phyloP scores from a whole-genome alignment of 2,329 filamentous ascomycete species.

The Colletotrichum melonis region DNA sequence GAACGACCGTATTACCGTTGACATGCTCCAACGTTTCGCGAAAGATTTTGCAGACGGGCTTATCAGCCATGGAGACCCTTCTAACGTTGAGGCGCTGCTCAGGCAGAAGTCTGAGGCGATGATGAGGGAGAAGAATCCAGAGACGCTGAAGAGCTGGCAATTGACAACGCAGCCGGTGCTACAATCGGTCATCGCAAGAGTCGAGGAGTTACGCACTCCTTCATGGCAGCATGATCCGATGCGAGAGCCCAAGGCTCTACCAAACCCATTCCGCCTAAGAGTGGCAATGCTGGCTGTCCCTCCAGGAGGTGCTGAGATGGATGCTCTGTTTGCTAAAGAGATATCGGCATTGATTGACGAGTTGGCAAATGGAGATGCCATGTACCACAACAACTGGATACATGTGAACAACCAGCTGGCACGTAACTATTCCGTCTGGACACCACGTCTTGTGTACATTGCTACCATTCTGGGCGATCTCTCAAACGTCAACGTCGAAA shows the following conservation, averaged over 20 bases:
- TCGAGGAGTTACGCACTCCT: slow-evolving; percentile 1
- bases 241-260: neutral
- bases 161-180: slow-evolving; percentile 1
- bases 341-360: neutral
- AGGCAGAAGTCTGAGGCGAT: neutral
- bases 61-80: neutral
- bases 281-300: neutral
- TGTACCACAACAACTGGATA: slow-evolving; percentile 8
- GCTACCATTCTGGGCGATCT: neutral
- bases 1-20: neutral
- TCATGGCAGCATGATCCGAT: slow-evolving; percentile 10
- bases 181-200: neutral
- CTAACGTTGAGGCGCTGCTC: neutral
- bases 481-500: neutral
- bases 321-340: neutral
- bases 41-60: neutral
- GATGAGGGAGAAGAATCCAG: neutral
- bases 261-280: slow-evolving; percentile 3
- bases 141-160: slow-evolving; percentile 8
- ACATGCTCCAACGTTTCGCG: neutral
- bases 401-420: neutral
- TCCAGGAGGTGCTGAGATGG: neutral
- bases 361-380: neutral
- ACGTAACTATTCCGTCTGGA: neutral
- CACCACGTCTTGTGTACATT: neutral